Percentiles rank a stretch among this genome's conserved stretches.
These are phyloP conservation scores for Colletotrichum sp. DNA, from an alignment of 2,329 filamentous ascomycete species.

Conservation along the genomic window DNA sequence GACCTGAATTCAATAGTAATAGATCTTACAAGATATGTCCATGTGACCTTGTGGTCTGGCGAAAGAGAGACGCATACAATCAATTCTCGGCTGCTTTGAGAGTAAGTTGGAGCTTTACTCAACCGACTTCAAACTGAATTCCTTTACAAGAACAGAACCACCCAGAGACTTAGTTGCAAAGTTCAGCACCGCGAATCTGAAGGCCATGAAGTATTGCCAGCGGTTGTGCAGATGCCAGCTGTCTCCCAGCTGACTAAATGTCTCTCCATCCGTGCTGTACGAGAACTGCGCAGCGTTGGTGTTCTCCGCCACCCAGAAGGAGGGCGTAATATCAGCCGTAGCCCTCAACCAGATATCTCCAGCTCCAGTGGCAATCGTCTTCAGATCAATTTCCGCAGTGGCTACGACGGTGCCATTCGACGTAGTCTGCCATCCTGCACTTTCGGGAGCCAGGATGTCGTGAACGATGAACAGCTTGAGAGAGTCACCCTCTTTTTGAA, in stretches of 20 bases:
- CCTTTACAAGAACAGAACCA: conserved; percentile 17
- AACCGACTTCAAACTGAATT: not conserved
- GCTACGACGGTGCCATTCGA: conserved; percentile 31
- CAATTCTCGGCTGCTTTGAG: not conserved
- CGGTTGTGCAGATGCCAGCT: conserved; percentile 39
- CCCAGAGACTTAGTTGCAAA: conserved; percentile 43
- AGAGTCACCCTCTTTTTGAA: conserved; percentile 33
- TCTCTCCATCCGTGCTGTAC: conserved; percentile 49
- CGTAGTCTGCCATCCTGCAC: conserved; percentile 33
- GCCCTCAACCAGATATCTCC: conserved; percentile 27
- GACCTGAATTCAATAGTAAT: rapidly evolving
- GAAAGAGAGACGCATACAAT: not conserved
- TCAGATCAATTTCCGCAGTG: not conserved
- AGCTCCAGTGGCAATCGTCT: not conserved
- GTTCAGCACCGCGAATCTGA: conserved; percentile 55
- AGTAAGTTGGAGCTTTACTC: not conserved
- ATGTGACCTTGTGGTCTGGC: rapidly evolving
- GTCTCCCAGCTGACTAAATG: conserved; percentile 40
- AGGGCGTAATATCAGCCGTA: conserved; percentile 26
- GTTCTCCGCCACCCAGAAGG: not conserved
- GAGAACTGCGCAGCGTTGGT: conserved; percentile 25
- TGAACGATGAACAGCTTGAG: conserved; percentile 34
- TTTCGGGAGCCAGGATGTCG: conserved; percentile 31
- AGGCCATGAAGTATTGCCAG: conserved; percentile 53
- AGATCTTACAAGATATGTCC: rapidly evolving